Conservation (phyloP, 1,284 basidiomycete genomes). For the Anthracocystis panici-leucophaei region DNA sequence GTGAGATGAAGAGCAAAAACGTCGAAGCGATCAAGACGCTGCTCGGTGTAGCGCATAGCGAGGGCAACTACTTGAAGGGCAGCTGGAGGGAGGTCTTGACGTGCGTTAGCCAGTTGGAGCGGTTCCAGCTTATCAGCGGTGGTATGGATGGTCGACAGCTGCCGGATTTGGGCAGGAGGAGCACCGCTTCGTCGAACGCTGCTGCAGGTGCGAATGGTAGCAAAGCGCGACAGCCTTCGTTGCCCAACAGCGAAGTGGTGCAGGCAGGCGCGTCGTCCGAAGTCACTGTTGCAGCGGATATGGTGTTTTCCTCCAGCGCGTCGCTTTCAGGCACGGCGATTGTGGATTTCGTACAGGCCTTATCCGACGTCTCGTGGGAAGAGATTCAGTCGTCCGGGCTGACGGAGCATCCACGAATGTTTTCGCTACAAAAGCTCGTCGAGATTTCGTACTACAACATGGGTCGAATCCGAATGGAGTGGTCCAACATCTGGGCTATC, state of each 20-base stretch:
- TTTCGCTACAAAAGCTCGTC: slow-evolving; percentile 97
- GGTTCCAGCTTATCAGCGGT: slow-evolving; percentile 69
- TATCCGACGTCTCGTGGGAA: slow-evolving; percentile 98
- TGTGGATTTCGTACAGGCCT: slow-evolving; percentile 94
- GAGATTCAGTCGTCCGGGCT: slow-evolving; percentile 97
- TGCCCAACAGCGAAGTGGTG: slow-evolving; percentile 87
- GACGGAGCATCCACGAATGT: slow-evolving; percentile 87
- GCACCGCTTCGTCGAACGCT: slow-evolving; percentile 6
- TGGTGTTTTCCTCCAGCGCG: slow-evolving; percentile 97
- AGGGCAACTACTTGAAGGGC: slow-evolving; percentile 68
- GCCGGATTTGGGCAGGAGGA: slow-evolving; percentile 80
- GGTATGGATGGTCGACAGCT: slow-evolving; percentile 75
- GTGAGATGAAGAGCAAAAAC: slow-evolving; percentile 70
- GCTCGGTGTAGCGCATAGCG: slow-evolving; percentile 67
- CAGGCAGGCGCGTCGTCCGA: slow-evolving; percentile 97
- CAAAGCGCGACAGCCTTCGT: slow-evolving; percentile 57
- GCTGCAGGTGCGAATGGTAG: slow-evolving; percentile 20
- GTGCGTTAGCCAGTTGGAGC: slow-evolving; percentile 68
- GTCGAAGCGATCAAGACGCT: slow-evolving; percentile 69
- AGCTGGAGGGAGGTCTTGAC: slow-evolving; percentile 69
- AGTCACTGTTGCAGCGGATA: slow-evolving; percentile 97
- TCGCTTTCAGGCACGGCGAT: slow-evolving; percentile 95
- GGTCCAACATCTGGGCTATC: slow-evolving; percentile 98
- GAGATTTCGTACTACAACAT: slow-evolving; percentile 99
- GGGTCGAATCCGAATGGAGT: slow-evolving; percentile 96